phyloP scores from a whole-genome alignment of 1,139 yeast genomes.

The Magnusiomyces clavatus region DNA sequence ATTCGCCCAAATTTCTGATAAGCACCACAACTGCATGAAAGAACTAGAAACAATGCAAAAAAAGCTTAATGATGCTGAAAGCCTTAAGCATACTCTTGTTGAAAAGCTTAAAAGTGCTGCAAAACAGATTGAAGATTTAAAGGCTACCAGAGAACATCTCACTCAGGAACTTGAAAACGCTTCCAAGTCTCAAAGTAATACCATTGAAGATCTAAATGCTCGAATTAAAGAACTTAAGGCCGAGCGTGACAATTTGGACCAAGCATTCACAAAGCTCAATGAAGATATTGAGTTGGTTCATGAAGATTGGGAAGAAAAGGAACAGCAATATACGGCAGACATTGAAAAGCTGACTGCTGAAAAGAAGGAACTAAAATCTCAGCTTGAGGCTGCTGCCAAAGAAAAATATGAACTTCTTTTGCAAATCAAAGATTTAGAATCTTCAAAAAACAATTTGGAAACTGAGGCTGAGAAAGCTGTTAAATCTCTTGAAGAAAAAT shows the following conservation, averaged over 20 bases:
- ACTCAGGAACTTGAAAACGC: constrained; percentile 18
- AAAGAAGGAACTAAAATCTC: constrained; percentile 6
- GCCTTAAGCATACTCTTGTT: constrained; percentile 26
- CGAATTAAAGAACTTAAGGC: constrained; percentile 18
- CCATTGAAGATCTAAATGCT: constrained; percentile 12
- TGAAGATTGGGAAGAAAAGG: constrained; percentile 22
- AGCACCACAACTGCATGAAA: constrained; percentile 9
- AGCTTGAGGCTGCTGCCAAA: neutral
- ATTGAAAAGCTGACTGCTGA: constrained; percentile 2
- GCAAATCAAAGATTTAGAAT: constrained; percentile 4
- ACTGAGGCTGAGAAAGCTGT: neutral
- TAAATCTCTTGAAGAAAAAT: neutral
- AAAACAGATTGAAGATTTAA: constrained; percentile 23
- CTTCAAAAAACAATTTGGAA: neutral
- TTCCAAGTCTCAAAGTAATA: constrained; percentile 15
- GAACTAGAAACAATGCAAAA: constrained; percentile 21
- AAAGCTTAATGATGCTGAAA: constrained; percentile 23
- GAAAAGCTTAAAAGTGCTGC: constrained; percentile 29
- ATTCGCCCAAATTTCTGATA: constrained; percentile 5
- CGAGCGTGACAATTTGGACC: constrained; percentile 23
- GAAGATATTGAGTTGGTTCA: constrained; percentile 16
- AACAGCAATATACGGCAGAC: constrained; percentile 17
- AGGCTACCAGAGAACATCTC: constrained; percentile 16
- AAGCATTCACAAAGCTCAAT: constrained; percentile 14
- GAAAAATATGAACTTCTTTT: constrained; percentile 5